These are phyloP conservation scores for Penicillium sp. DNA, from an alignment of 2,329 filamentous ascomycete genomes.

Conservation along the genomic window DNA sequence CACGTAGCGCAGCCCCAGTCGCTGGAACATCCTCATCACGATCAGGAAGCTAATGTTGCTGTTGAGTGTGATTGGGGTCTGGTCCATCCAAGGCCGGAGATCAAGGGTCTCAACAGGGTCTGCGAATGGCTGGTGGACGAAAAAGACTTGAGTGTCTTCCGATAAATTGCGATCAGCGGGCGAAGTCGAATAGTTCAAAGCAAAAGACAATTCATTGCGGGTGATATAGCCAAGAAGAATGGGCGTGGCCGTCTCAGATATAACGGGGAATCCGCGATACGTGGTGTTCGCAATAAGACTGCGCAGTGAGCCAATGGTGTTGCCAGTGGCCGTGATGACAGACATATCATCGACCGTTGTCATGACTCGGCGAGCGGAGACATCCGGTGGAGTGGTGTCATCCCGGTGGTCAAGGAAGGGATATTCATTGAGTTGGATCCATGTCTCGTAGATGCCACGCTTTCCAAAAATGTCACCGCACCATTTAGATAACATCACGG, in stretches of 20 bases:
- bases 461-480: conserved; percentile 92
- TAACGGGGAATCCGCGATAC: conserved; percentile 88
- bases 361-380: conserved; percentile 86
- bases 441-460: conserved; percentile 92
- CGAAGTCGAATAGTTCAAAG: conserved; percentile 62
- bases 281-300: conserved; percentile 69
- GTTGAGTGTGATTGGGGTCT: conserved; percentile 89
- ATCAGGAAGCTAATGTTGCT: conserved; percentile 73
- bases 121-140: conserved; percentile 76
- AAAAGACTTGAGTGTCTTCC: conserved; percentile 73
- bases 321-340: conserved; percentile 79
- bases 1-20: conserved; percentile 85
- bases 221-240: conserved; percentile 91
- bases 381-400: conserved; percentile 72
- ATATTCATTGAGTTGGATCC: conserved; percentile 95
- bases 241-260: conserved; percentile 72
- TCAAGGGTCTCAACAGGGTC: conserved; percentile 78
- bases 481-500: conserved; percentile 98
- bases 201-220: conserved; percentile 81
- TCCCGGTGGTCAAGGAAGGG: conserved; percentile 92
- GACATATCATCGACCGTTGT: conserved; percentile 87
- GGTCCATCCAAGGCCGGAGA: conserved; percentile 96
- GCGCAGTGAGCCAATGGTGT: conserved; percentile 75
- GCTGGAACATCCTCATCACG: conserved; percentile 91
- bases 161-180: conserved; percentile 52